Base-by-base conservation (phyloP, 257 asterid genomes). In the Plantago elongata region DNA sequence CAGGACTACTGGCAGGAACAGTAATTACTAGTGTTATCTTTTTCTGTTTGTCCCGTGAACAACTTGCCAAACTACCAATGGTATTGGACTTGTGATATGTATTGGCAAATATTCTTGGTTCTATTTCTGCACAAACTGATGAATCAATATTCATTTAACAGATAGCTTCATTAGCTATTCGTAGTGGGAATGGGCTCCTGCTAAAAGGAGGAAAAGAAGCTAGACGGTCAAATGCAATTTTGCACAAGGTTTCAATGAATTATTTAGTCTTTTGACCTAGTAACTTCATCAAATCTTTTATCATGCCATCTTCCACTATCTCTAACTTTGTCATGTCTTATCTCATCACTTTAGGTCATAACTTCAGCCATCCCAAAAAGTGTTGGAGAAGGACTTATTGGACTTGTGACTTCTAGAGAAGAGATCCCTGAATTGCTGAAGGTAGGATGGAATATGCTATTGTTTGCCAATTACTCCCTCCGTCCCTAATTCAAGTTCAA, bases 191-290 rank as follows among this genome's bases (percentile, higher is more conserved):
- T 27, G 96, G 96, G 51, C 80, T 89, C 67, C 76, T 89, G 62
- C 64, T 89, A 69, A 89, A 89, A 77, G 96, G 96, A 17, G 96
- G 96, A 58, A 89, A 86, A 69, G 96, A 89, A 75, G 96, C 96
- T 50, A 71, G 77, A 54, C 77, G 83, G 37, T 80, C 96, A 57
- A 89, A 89, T 65, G 82, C 86, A 37, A 71, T 89, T 69, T 73
- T 89, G 57, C 96, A 89, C 65, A 82, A 86, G 85, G 96, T 89
- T 54, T 60, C 44, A 51, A 34, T 45, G 51, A 48, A 13, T 30
- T 30, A 22, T 12, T 15, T 22, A 14, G 51, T 46, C 12, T 45
- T 51, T 38, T 54, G 45, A 61, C 58, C 67, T 51, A 22, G 13
- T 15, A 5, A 30, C 48, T 15, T 29, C 46, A 14, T 16, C 13